Evolutionary conservation across 1,284 basidiomycete genomes (phyloP).

Genomic region (Melanopsichium pennsylvanicum): DNA sequence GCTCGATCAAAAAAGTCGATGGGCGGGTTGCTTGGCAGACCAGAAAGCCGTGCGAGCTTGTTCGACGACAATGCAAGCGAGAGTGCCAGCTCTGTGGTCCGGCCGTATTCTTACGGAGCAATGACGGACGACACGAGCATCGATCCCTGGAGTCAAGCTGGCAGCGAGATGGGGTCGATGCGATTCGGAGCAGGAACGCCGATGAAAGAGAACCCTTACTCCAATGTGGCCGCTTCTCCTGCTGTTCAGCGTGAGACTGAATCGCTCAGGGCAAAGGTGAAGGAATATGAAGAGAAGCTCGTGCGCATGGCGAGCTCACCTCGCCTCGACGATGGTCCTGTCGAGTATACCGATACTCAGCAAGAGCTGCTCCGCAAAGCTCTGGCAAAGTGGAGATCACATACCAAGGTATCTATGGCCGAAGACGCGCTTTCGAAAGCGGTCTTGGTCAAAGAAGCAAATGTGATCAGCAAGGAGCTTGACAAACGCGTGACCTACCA

Average conservation of each 20-base stretch:
- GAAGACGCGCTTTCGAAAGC: constrained; percentile 85
- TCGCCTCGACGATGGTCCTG: constrained; percentile 14
- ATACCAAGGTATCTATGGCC: constrained; percentile 74
- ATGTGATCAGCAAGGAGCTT: constrained; percentile 71
- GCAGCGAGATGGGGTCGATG: constrained; percentile 47
- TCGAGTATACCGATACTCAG: constrained; percentile 41
- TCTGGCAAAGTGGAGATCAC: constrained; percentile 80
- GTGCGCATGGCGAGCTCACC: constrained; percentile 34
- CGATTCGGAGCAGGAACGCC: constrained; percentile 25
- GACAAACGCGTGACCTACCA: constrained; percentile 87
- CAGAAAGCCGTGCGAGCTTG: constrained; percentile 57
- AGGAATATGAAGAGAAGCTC: constrained; percentile 58
- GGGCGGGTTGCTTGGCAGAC: constrained; percentile 51
- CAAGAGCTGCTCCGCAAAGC: constrained; percentile 71
- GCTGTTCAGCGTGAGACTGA: constrained; percentile 39
- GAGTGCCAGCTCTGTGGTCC: constrained; percentile 40
- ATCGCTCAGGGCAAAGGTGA: constrained; percentile 49
- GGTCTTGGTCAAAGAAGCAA: constrained; percentile 89
- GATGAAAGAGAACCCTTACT: constrained; percentile 16
- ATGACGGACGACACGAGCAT: constrained; percentile 60
- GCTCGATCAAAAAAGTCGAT: constrained; percentile 52
- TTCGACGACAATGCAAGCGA: constrained; percentile 58
- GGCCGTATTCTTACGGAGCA: constrained; percentile 56
- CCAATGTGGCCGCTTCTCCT: constrained; percentile 10
- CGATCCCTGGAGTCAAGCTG: constrained; percentile 56